These are phyloP conservation scores for Penicillium sp. DNA, from an alignment of 2,329 filamentous ascomycete species.

Conservation along the genomic window DNA sequence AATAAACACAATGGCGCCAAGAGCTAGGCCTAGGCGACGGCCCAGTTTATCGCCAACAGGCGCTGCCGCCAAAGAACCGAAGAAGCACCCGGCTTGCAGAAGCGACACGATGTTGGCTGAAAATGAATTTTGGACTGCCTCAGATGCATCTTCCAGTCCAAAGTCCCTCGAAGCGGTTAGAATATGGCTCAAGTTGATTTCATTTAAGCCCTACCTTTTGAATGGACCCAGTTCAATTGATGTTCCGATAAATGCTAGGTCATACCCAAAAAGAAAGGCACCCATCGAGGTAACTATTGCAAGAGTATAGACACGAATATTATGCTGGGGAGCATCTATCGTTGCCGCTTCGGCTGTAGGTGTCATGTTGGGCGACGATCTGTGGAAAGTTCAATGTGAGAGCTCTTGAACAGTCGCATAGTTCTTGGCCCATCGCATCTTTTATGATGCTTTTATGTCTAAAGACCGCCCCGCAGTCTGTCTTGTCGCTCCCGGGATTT, in stretches of 20 bases:
- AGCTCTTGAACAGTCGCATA: too few species aligned
- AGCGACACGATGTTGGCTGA: conserved; percentile 11
- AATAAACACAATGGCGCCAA: conserved; percentile 59
- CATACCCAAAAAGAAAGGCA: conserved; percentile 19
- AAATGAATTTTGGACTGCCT: conserved; percentile 10
- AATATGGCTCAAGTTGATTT: background rate
- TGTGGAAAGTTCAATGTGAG: too few species aligned
- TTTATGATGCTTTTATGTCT: too few species aligned
- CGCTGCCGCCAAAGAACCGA: conserved; percentile 37
- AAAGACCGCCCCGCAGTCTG: too few species aligned
- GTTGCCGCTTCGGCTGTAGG: too few species aligned
- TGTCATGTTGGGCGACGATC: too few species aligned
- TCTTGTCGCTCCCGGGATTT: too few species aligned
- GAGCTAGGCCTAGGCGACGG: conserved; percentile 58
- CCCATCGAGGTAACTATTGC: conserved; percentile 19
- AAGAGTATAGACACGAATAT: conserved; percentile 15
- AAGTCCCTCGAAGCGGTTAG: conserved; percentile 8
- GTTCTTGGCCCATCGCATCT: too few species aligned
- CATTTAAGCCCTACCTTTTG: conserved; percentile 6
- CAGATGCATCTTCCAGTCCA: conserved; percentile 2
- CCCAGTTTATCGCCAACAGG: conserved; percentile 50
- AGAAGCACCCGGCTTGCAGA: conserved; percentile 21
- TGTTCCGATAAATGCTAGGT: conserved; percentile 19
- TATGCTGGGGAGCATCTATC: too few species aligned
- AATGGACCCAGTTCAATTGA: conserved; percentile 17